phyloP scores from a whole-genome alignment of 2,329 filamentous ascomycete species.

The Fusarium buharicum region DNA sequence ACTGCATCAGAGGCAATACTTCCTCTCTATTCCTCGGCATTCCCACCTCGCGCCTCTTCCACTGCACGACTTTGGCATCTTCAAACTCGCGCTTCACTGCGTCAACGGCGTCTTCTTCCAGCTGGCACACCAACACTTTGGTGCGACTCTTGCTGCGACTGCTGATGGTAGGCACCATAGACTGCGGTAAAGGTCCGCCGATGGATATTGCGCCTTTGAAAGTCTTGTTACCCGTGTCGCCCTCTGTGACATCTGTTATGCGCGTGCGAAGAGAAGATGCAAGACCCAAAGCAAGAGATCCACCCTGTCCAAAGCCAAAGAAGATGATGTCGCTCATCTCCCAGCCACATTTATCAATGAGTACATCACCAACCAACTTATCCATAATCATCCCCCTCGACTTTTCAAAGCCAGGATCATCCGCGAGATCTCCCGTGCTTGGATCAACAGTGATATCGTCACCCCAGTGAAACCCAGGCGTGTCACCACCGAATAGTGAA shows the following conservation, averaged over 20 bases:
- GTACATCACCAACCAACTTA: constrained; percentile 61
- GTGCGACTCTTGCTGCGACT: constrained; percentile 67
- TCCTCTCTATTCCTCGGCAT: constrained; percentile 89
- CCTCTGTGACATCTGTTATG: constrained; percentile 50
- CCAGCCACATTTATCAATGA: constrained; percentile 70
- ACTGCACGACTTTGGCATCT: constrained; percentile 73
- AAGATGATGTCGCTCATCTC: constrained; percentile 67
- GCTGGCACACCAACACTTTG: constrained; percentile 68
- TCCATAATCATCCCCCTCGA: constrained; percentile 59
- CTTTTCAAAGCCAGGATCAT: constrained; percentile 69
- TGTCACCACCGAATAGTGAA: constrained; percentile 59
- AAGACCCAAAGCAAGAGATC: constrained; percentile 68
- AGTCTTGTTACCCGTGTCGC: constrained; percentile 22
- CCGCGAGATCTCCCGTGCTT: constrained; percentile 63
- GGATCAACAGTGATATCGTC: constrained; percentile 69
- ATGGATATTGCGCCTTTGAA: constrained; percentile 71
- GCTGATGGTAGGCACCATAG: constrained; percentile 60
- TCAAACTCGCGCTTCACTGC: constrained; percentile 73
- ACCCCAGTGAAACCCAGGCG: constrained; percentile 69
- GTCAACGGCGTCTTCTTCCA: constrained; percentile 72
- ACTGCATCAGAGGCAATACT: constrained; percentile 91
- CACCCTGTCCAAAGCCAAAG: constrained; percentile 75
- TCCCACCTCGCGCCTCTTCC: constrained; percentile 75
- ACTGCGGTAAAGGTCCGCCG: constrained; percentile 67
- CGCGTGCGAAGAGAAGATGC: constrained; percentile 58